A percentile compares a stretch with the other conserved stretches of the same genome.
Conservation (phyloP, 768 basidiomycete genomes). For the Suillus weaverae region DNA sequence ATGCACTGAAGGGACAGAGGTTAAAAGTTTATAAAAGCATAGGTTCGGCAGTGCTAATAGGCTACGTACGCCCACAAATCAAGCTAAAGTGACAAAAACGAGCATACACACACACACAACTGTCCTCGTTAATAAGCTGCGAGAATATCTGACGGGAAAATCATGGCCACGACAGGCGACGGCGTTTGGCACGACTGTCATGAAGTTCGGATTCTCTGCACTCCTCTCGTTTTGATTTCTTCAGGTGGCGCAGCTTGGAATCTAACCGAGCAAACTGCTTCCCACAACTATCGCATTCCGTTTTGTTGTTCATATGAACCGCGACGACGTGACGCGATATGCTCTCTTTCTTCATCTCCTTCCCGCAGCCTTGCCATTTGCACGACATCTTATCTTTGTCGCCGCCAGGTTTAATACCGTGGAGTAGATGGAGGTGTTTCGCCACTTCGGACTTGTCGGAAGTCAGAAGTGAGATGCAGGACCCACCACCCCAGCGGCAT, state of each 20-base stretch:
- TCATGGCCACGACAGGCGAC: not conserved
- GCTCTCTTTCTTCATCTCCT: slow-evolving; percentile 26
- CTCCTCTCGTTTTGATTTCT: slow-evolving; percentile 8
- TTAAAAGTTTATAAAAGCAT: not conserved
- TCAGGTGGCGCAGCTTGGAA: slow-evolving; percentile 26
- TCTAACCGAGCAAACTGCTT: slow-evolving; percentile 25
- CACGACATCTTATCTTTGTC: slow-evolving; percentile 16
- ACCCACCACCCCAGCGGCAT: not conserved
- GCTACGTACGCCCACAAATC: not conserved
- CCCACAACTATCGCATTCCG: slow-evolving; percentile 18
- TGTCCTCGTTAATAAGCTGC: not conserved
- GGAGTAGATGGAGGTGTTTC: not conserved
- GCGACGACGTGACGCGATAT: slow-evolving; percentile 25
- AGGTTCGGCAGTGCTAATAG: not conserved
- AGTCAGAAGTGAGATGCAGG: too few species aligned
- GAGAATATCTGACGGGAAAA: not conserved
- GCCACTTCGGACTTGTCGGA: not conserved
- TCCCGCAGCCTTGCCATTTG: slow-evolving; percentile 20
- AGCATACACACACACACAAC: not conserved
- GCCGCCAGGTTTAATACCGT: not conserved
- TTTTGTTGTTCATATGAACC: slow-evolving; percentile 24
- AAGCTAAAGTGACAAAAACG: not conserved
- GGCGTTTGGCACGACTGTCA: not conserved
- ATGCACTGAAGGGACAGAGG: not conserved
- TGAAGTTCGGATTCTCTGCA: not conserved